A percentile compares a stretch with the other conserved stretches of the same genome.
These are phyloP conservation scores for Herpetomonas muscarum DNA, from an alignment of 208 protist genomes.

Conservation along the genomic window DNA sequence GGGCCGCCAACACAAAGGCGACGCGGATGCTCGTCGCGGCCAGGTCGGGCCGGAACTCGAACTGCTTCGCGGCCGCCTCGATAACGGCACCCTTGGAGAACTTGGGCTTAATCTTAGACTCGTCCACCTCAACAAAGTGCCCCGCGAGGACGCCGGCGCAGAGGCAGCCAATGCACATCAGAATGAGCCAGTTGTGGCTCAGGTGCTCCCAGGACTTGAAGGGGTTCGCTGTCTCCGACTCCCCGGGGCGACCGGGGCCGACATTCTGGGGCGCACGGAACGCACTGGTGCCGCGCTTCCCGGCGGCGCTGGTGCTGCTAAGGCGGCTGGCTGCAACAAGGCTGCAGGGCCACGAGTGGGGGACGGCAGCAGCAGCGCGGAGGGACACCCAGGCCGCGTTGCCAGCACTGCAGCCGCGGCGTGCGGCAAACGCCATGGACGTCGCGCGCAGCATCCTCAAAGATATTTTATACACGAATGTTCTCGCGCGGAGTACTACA, in stretches of 20 bases:
- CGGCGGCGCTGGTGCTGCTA: not conserved
- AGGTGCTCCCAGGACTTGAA: constrained; percentile 88
- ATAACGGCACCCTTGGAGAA: constrained; percentile 56
- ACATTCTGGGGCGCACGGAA: constrained; percentile 52
- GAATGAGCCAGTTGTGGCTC: constrained; percentile 75
- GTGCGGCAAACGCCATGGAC: too few species aligned
- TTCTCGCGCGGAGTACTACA: too few species aligned
- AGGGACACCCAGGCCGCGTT: too few species aligned
- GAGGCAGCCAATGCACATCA: constrained; percentile 80
- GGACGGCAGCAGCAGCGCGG: not conserved
- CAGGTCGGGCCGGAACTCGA: constrained; percentile 80
- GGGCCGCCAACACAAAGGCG: constrained; percentile 77
- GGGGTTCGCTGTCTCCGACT: constrained; percentile 60
- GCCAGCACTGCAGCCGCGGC: too few species aligned
- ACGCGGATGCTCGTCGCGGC: constrained; percentile 72
- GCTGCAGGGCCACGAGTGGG: too few species aligned
- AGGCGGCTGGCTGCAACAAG: too few species aligned
- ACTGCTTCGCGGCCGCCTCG: constrained; percentile 45
- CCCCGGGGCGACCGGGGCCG: constrained; percentile 28
- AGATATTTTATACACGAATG: too few species aligned
- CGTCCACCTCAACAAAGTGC: constrained; percentile 68
- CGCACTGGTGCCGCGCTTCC: not conserved
- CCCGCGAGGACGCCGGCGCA: constrained; percentile 62
- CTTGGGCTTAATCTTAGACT: constrained; percentile 62
- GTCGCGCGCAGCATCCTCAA: too few species aligned